Evolutionary conservation across 2,329 filamentous ascomycete genomes (phyloP).

Genomic region (Trichoderma koningiopsis): DNA sequence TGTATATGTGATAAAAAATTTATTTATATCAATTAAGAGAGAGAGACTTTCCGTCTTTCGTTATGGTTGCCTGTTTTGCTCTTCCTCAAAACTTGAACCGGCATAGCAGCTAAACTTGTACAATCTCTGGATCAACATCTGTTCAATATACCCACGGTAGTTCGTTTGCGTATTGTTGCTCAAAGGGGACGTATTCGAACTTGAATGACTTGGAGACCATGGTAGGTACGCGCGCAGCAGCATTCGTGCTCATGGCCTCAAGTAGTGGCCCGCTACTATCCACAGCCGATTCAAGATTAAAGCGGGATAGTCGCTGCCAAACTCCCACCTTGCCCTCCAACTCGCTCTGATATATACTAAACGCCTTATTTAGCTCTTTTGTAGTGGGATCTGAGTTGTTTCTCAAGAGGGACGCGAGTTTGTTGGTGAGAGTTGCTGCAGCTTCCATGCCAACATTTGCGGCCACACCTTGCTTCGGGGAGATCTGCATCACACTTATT

Average conservation of each 20-base stretch:
- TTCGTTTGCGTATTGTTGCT: neutral
- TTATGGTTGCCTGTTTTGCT: neutral
- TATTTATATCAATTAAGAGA: neutral
- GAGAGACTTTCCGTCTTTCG: neutral
- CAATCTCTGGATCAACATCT: neutral
- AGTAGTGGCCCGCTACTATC: neutral
- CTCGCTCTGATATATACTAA: neutral
- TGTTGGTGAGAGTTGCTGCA: neutral
- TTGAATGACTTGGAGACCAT: neutral
- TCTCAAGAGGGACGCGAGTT: neutral
- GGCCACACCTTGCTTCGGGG: neutral
- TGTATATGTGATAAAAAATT: neutral
- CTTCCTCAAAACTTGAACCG: neutral
- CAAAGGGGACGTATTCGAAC: neutral
- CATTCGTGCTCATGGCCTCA: neutral
- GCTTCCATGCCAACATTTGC: neutral
- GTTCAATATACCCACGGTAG: neutral
- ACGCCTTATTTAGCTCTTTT: neutral
- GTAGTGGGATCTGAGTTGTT: neutral
- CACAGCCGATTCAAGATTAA: neutral
- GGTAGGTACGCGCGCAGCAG: neutral
- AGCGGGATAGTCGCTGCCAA: neutral
- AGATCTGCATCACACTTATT: neutral
- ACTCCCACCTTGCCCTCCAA: neutral
- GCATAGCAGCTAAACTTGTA: neutral